Evolutionary conservation across 2,329 filamentous ascomycete genomes (phyloP).

Genomic region (Fusarium fracticaudum): DNA sequence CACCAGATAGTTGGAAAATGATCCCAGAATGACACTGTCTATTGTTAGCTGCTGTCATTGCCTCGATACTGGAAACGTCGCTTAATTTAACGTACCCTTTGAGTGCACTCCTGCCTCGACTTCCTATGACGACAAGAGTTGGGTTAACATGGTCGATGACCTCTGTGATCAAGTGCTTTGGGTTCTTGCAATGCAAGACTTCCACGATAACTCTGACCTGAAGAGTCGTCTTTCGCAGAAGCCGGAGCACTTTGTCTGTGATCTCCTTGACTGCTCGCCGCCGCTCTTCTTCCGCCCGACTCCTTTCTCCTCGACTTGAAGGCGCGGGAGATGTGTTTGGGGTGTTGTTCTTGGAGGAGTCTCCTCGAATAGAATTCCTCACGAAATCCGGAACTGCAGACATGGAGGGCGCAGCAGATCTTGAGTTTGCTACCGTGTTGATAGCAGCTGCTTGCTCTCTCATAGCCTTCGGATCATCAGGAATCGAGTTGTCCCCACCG

Average conservation of each 20-base stretch:
- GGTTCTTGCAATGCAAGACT: slow-evolving; percentile 97
- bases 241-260: slow-evolving; percentile 82
- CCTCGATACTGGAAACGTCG: background rate
- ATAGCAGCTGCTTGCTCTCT: slow-evolving; percentile 79
- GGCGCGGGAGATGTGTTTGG: slow-evolving; percentile 59
- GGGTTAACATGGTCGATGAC: slow-evolving; percentile 94
- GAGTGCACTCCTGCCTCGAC: slow-evolving; percentile 87
- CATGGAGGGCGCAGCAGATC: slow-evolving; percentile 44
- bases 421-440: slow-evolving; percentile 66
- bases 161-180: slow-evolving; percentile 94
- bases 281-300: slow-evolving; percentile 79
- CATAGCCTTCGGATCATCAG: slow-evolving; percentile 78
- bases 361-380: slow-evolving; percentile 44
- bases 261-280: slow-evolving; percentile 84
- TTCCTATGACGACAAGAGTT: slow-evolving; percentile 92
- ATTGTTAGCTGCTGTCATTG: slow-evolving; percentile 44
- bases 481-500: slow-evolving; percentile 63
- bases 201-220: slow-evolving; percentile 95
- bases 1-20: slow-evolving; percentile 96
- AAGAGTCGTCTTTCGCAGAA: slow-evolving; percentile 88
- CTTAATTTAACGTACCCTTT: slow-evolving; percentile 77
- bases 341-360: slow-evolving; percentile 47
- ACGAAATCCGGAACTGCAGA: slow-evolving; percentile 49
- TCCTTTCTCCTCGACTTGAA: slow-evolving; percentile 59
- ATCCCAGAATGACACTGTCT: slow-evolving; percentile 86